A percentile compares a stretch with the other conserved stretches of the same genome.
Conservation (phyloP, 306 rosid species). For the Glycyrrhiza uralensis region DNA sequence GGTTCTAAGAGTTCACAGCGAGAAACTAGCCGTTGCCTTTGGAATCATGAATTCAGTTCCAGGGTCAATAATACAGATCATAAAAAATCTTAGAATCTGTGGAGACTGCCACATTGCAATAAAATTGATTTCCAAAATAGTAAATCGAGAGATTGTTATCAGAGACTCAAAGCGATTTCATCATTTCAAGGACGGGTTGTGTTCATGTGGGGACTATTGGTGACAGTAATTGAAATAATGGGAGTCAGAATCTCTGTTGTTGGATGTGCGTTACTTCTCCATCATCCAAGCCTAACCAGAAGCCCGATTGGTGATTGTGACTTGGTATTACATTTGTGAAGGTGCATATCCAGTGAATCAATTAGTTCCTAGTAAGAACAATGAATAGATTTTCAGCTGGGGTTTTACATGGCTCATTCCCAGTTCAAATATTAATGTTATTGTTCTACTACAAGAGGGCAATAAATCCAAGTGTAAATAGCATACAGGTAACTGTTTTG, state of each 20-base stretch:
- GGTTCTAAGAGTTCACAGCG: constrained; percentile 75
- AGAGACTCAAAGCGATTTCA: constrained; percentile 80
- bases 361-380: not conserved
- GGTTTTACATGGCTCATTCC: constrained; percentile 10
- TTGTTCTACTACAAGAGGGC: not conserved
- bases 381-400: constrained; percentile 7
- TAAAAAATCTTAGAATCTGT: constrained; percentile 74
- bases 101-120: constrained; percentile 66
- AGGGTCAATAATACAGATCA: constrained; percentile 55
- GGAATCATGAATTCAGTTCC: constrained; percentile 66
- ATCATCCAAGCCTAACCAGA: not conserved
- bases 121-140: constrained; percentile 60
- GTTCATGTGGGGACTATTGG: constrained; percentile 78
- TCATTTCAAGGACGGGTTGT: constrained; percentile 65
- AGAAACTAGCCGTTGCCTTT: constrained; percentile 77
- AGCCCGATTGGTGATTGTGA: not conserved
- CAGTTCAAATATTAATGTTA: not conserved
- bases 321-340: not conserved
- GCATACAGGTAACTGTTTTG: constrained; percentile 6
- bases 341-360: constrained; percentile 11
- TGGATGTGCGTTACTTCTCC: not conserved
- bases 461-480: not conserved
- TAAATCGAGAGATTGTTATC: constrained; percentile 54
- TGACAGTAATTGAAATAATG: constrained; percentile 31
- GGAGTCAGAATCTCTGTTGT: constrained; percentile 13